Evolutionary conservation across 345 rosid species (phyloP), one percentile per base, ranked within the genome.

Genomic region (Lepidium didymum): DNA sequence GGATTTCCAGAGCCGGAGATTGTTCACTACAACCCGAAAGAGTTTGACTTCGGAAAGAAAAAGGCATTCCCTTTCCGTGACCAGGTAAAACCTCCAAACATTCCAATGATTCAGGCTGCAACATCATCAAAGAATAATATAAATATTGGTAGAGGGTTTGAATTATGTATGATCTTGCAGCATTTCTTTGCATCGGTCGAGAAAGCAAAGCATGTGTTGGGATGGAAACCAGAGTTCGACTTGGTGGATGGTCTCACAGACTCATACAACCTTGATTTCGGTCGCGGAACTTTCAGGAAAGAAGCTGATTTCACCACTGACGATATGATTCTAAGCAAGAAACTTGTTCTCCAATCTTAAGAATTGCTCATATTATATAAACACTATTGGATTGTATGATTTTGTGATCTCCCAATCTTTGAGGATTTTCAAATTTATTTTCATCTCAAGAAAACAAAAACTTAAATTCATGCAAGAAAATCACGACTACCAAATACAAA

Each of bases 51-150:
- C 16, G 99, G 97, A 12, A 91, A 94, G 75, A 94, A 94, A 91
- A 91, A 94, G 78, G 87, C 99, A 8, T 94, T 94, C 76, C 99
- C 97, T 43, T 94, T 91, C 90, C 89, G 99, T 10, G 97, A 94
- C 67, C 95, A 87, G 97, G 99, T 89, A 83, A 76, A 29, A 47
- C 7, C 33, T 40, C 4, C 46, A 12, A 46, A 47, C 34, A 10
- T 47, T 58, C 8, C 2, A 56, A 42, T 75, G 71, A 50, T 38
- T 33, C 45, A 61, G 18, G 59, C 49, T 15, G 15, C 46, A 40
- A 13, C 45, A 15, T 35, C 9, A 23, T 35, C 10, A 23, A 31
- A 55, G 31, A 60, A 34, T 14, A 23, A 3, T 33, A 13, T 3
- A 41, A 40, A 51, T 25, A 9, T 5, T 64, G 2, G n/a, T n/a